phyloP scores from a whole-genome alignment of 2,329 filamentous ascomycete species.

The Sarocladium brachiariae region DNA sequence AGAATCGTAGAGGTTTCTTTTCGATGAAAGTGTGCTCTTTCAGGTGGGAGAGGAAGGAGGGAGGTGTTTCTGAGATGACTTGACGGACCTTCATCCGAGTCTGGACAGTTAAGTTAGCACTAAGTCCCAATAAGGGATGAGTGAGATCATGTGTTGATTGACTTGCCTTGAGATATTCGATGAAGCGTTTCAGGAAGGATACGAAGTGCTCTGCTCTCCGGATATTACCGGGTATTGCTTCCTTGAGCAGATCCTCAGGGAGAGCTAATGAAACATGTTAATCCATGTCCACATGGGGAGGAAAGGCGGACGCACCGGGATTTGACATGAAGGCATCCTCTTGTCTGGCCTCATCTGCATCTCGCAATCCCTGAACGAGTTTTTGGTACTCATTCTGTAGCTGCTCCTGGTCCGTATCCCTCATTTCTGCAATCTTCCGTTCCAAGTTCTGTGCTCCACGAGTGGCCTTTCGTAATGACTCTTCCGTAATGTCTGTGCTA shows the following conservation, averaged over 20 bases:
- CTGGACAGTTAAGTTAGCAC: slow-evolving; percentile 28
- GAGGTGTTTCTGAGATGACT: slow-evolving; percentile 93
- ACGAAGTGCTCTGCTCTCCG: slow-evolving; percentile 93
- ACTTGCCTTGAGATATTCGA: slow-evolving; percentile 80
- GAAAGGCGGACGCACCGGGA: slow-evolving; percentile 43
- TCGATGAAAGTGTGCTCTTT: slow-evolving; percentile 97
- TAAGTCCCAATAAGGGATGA: not conserved
- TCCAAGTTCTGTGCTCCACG: slow-evolving; percentile 88
- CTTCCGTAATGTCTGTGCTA: slow-evolving; percentile 94
- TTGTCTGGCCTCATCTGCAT: slow-evolving; percentile 80
- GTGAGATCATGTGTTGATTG: too few relatives aligned
- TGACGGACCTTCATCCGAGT: slow-evolving; percentile 98
- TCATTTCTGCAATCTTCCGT: slow-evolving; percentile 87
- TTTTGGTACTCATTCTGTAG: slow-evolving; percentile 94
- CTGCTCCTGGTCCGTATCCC: slow-evolving; percentile 89
- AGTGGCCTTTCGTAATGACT: slow-evolving; percentile 84
- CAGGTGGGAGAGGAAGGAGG: slow-evolving; percentile 85
- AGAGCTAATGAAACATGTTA: slow-evolving; percentile 46
- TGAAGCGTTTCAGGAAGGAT: slow-evolving; percentile 89
- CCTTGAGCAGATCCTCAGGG: slow-evolving; percentile 88
- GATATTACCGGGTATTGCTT: slow-evolving; percentile 95
- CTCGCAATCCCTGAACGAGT: slow-evolving; percentile 82
- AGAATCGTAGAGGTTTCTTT: slow-evolving; percentile 89
- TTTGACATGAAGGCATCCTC: slow-evolving; percentile 98
- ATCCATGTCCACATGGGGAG: not conserved